These are phyloP conservation scores for Huntiella bhutanensis DNA, from an alignment of 2,329 filamentous ascomycete genomes.

Conservation along the genomic window DNA sequence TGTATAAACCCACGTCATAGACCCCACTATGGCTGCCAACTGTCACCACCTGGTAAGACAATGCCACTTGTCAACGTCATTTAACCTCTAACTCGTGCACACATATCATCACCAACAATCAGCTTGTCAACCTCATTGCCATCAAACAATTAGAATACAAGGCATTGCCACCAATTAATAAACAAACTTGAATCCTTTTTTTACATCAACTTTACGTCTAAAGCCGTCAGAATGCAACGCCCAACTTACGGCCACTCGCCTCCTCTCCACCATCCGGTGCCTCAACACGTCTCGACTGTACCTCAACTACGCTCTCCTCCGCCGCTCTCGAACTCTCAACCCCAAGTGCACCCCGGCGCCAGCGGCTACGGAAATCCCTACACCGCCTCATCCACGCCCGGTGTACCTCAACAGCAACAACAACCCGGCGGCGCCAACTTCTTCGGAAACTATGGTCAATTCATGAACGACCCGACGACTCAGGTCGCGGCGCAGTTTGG, in stretches of 20 bases:
- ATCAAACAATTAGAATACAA: neutral
- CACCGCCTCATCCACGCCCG: constrained; percentile 28
- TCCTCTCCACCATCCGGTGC: constrained; percentile 88
- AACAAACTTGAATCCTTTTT: neutral
- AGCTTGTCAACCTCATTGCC: neutral
- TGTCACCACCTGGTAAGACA: neutral
- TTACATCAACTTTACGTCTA: neutral
- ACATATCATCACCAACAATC: neutral
- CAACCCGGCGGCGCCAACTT: constrained; percentile 25
- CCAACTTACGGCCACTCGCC: constrained; percentile 72
- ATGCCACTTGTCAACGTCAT: neutral
- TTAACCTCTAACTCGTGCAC: neutral
- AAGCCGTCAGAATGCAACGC: constrained; percentile 53
- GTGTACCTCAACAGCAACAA: neutral
- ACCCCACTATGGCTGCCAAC: constrained; percentile 3
- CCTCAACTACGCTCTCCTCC: constrained; percentile 91
- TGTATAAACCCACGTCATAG: neutral
- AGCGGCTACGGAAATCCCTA: constrained; percentile 52
- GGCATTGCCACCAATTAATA: neutral
- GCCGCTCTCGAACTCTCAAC: constrained; percentile 52
- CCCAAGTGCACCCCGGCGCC: constrained; percentile 21
- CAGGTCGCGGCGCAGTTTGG: constrained; percentile 92
- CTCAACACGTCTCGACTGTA: constrained; percentile 95
- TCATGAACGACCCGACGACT: constrained; percentile 88
- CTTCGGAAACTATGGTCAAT: constrained; percentile 65